Evolutionary conservation across 129 eudicot genomes (phyloP), one percentile per base, ranked within the genome.

Genomic region (Lactuca saligna): DNA sequence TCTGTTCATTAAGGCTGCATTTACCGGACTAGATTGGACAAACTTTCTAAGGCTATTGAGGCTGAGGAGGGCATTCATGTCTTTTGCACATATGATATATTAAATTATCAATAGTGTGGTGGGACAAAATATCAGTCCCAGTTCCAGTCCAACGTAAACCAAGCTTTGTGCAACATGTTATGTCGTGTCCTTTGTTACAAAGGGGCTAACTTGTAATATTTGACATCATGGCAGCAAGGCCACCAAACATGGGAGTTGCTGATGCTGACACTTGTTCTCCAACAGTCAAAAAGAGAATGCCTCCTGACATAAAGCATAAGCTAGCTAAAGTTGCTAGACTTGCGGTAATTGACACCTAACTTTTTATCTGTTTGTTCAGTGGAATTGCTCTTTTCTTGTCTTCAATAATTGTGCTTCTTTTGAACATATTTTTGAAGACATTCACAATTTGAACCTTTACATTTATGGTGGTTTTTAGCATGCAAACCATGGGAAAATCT

Each of bases 271-370:
- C 74, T 63, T 75, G 91, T 29, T 73, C 87, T 59, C 97, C 90
- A 77, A 79, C 85, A 20, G 82, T 85, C 75, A 94, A 94, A 80
- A 85, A 91, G 80, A 94, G 99, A 72, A 83, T 94, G 85, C 83
- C 91, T 29, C 87, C 86, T 33, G 99, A 94, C 80, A 85, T 94
- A 66, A 94, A 94, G 84, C 96, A 79, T 79, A 94, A 83, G 85
- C 85, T 94, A 82, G 95, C 91, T 57, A 89, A 89, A 94, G 95
- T 94, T 82, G 97, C 99, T 57, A 80, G 97, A 82, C 71, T 89
- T 41, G 95, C 97, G 88, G 97, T 94, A 87, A 64, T 32, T 16
- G 5, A 51, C 32, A 39, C 66, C 35, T 51, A 29, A 58, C 3
- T 10, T 46, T n/a, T 6, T 39, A 48, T 41, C 17, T 34, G 0